phyloP scores from a whole-genome alignment of 176 grass and related monocot species.

The Lolium perenne region DNA sequence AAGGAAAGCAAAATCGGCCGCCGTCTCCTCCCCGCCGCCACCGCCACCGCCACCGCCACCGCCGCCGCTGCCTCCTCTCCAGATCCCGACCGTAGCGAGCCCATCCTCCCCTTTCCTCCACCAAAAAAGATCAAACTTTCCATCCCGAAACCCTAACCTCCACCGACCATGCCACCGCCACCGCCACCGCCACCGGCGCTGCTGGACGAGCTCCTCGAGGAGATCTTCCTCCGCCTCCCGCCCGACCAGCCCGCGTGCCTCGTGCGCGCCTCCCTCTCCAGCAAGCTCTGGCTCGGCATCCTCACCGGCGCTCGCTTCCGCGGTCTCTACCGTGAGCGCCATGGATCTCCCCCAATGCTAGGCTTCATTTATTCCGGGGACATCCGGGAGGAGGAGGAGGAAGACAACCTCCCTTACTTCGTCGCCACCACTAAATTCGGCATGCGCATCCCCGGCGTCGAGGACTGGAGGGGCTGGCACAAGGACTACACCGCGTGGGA shows the following conservation, averaged over 20 bases:
- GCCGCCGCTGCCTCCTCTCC: not conserved
- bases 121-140: not conserved
- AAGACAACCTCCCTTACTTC: not conserved
- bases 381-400: not conserved
- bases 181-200: not conserved
- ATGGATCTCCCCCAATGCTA: not conserved
- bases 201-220: not conserved
- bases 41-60: not conserved
- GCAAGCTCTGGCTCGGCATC: not conserved
- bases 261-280: conserved; percentile 3
- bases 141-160: not conserved
- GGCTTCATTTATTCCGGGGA: not conserved
- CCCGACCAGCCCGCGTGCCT: not conserved
- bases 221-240: conserved; percentile 6
- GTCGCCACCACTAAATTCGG: not conserved
- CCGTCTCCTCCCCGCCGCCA: not conserved
- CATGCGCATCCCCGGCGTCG: not conserved
- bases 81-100: not conserved
- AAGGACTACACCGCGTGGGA: conserved; percentile 55
- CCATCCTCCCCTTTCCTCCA: not conserved
- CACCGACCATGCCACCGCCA: not conserved
- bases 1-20: not conserved
- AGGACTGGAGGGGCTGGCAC: not conserved
- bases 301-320: not conserved
- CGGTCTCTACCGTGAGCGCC: not conserved